Conservation (phyloP, 257 asterid genomes). For the Scutellaria baicalensis region DNA sequence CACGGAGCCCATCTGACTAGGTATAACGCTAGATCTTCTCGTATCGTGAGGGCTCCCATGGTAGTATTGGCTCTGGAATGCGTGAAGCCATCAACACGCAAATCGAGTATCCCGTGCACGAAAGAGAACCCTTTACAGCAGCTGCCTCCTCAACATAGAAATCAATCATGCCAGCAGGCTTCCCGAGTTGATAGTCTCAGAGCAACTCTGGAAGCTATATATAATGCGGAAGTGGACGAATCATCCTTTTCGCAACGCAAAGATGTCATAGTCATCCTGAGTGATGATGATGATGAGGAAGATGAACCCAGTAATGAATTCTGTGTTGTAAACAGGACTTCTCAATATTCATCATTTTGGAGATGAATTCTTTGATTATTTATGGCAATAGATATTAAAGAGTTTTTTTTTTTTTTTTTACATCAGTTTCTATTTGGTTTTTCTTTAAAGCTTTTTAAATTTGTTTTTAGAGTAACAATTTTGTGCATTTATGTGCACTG, state of each 20-base stretch:
- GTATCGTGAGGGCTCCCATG: conserved; percentile 29
- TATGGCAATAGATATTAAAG: neutral
- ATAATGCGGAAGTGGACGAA: conserved; percentile 29
- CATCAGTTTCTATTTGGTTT: neutral
- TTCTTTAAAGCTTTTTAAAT: neutral
- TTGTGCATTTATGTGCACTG: too few species aligned
- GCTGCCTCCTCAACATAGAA: conserved; percentile 23
- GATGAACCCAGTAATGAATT: conserved; percentile 25
- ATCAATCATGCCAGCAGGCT: conserved; percentile 18
- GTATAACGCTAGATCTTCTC: conserved; percentile 19
- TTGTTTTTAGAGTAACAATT: too few species aligned
- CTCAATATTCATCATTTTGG: neutral
- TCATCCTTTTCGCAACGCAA: conserved; percentile 22
- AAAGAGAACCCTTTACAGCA: conserved; percentile 25
- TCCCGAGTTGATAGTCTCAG: conserved; percentile 15
- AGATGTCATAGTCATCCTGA: conserved; percentile 41
- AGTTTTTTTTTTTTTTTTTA: neutral
- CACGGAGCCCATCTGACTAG: conserved; percentile 15
- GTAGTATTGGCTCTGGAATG: conserved; percentile 47
- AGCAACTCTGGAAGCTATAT: conserved; percentile 8
- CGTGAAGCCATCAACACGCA: conserved; percentile 19
- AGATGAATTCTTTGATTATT: neutral
- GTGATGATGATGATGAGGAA: conserved; percentile 81
- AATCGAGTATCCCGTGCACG: conserved; percentile 17
- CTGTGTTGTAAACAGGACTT: conserved; percentile 19